Evolutionary conservation across 2,329 filamentous ascomycete species (phyloP), one percentile per base, ranked within the genome.

Genomic region (Sarocladiaceae sp.): DNA sequence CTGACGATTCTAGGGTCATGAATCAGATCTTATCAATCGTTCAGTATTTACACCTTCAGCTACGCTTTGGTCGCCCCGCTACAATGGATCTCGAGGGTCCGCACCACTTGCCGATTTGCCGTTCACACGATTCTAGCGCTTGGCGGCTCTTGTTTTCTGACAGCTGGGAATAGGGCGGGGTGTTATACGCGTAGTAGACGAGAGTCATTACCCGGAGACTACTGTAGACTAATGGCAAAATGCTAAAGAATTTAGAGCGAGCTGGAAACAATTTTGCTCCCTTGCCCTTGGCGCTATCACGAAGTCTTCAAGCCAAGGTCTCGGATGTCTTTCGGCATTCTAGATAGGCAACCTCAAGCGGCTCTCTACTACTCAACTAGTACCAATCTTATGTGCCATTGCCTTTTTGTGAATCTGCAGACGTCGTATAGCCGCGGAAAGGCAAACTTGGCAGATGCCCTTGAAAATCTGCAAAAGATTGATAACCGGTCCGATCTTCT

Each of bases 21-120:
- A 40, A 40, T 40, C 37, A 40, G 37, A 40, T 40, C 37, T 40
- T 40, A 40, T 40, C 37, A 40, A 40, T 40, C 37, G 20, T 15
- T 23, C 37, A 40, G 10, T 37, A 10, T 17, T 6, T 10, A 37
- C 35, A 37, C 33, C 15, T n/a, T 36, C 33, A 36, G 33, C 33
- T 36, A 36, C 33, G 15, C 33, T 8, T n/a, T 36, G 33, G 33
- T 17, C 6, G 6, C 7, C 37, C 37, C 37, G 11, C 13, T 20
- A 10, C 6, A 15, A 40, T 40, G 37, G 37, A 40, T 40, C 37
- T 40, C 37, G 23, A 6, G 37, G 37, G 18, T 40, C 37, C 37
- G 17, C 17, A 5, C 4, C 20, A 15, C 37, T 6, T 40, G 37
- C 37, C 37, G 37, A 22, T 8, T 40, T 40, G 37, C 37, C 37